Conservation (phyloP, 2,329 filamentous ascomycete species). For the Xylariomycetidae sp. region DNA sequence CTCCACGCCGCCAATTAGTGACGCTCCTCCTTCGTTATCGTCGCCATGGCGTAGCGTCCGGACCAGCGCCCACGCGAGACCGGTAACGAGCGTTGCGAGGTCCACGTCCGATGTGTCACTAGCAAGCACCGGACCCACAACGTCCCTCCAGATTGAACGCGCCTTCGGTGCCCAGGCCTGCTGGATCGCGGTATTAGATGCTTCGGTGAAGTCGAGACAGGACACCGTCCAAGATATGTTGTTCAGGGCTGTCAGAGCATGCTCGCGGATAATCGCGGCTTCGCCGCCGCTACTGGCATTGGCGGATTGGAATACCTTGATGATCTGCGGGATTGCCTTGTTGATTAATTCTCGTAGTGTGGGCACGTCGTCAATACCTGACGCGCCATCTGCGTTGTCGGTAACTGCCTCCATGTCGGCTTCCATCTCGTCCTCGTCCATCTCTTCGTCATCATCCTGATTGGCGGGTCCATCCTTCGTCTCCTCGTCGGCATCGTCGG, state of each 20-base stretch:
- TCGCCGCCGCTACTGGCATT: slow-evolving; percentile 34
- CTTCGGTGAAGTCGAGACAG: slow-evolving; percentile 53
- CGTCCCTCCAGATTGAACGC: slow-evolving; percentile 52
- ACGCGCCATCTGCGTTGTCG: slow-evolving; percentile 36
- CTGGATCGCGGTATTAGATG: slow-evolving; percentile 47
- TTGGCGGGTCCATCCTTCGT: slow-evolving; percentile 32
- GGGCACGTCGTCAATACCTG: slow-evolving; percentile 46
- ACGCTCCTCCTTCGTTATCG: too few relatives aligned
- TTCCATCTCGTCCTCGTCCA: slow-evolving; percentile 53
- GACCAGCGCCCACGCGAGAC: slow-evolving; percentile 62
- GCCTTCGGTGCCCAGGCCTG: slow-evolving; percentile 50
- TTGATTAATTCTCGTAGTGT: slow-evolving; percentile 46
- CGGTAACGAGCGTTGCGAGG: slow-evolving; percentile 57
- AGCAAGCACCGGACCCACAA: slow-evolving; percentile 52
- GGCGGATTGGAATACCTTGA: slow-evolving; percentile 38
- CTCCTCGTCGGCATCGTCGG: slow-evolving; percentile 31
- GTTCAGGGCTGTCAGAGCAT: slow-evolving; percentile 57
- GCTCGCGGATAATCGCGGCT: slow-evolving; percentile 40
- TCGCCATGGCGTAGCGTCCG: slow-evolving; percentile 50
- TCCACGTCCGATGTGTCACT: slow-evolving; percentile 58
- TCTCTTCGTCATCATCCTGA: slow-evolving; percentile 43
- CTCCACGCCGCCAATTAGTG: too few relatives aligned
- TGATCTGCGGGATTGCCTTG: slow-evolving; percentile 42
- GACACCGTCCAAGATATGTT: slow-evolving; percentile 66
- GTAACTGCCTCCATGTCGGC: slow-evolving; percentile 64